phyloP scores from a whole-genome alignment of 495 filamentous ascomycete genomes.

The Chaetomium cochliodes region DNA sequence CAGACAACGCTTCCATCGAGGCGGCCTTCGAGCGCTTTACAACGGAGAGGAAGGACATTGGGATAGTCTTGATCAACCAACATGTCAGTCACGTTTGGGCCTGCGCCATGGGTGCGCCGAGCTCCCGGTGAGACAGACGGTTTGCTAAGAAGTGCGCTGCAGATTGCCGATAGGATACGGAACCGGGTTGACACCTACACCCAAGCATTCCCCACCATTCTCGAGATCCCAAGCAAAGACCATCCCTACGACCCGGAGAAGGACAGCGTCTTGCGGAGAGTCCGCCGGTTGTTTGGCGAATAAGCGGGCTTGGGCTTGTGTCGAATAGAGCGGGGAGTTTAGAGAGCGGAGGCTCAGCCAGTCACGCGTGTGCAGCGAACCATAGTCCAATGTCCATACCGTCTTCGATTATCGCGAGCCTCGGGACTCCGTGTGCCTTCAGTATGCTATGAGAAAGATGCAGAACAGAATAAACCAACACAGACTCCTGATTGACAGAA shows the following conservation, averaged over 20 bases:
- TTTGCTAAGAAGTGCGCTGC: neutral
- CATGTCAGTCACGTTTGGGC: conserved; percentile 61
- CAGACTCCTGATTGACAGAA: conserved; percentile 11
- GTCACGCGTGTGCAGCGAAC: neutral
- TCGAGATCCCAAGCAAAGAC: conserved; percentile 99
- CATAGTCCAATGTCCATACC: conserved; percentile 9
- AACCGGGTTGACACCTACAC: conserved; percentile 72
- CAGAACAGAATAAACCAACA: conserved; percentile 11
- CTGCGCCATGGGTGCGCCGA: too few species aligned
- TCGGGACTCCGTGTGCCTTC: conserved; percentile 22
- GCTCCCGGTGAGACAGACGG: neutral
- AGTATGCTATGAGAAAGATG: conserved; percentile 24
- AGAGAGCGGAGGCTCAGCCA: neutral
- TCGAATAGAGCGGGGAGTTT: neutral
- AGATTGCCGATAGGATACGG: conserved; percentile 94
- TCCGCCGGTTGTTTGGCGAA: conserved; percentile 89
- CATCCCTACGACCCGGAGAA: conserved; percentile 99
- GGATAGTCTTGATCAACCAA: conserved; percentile 94
- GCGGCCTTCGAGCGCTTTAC: conserved; percentile 88
- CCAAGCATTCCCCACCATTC: conserved; percentile 69
- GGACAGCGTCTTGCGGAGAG: conserved; percentile 91
- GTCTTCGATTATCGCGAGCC: conserved; percentile 22
- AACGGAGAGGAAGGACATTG: conserved; percentile 88
- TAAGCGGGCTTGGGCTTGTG: conserved; percentile 45
- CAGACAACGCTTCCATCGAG: conserved; percentile 83